A percentile compares a stretch with the other conserved stretches of the same genome.
These are phyloP conservation scores for Cardamine resedifolia DNA, from an alignment of 345 rosid genomes.

Conservation along the genomic window DNA sequence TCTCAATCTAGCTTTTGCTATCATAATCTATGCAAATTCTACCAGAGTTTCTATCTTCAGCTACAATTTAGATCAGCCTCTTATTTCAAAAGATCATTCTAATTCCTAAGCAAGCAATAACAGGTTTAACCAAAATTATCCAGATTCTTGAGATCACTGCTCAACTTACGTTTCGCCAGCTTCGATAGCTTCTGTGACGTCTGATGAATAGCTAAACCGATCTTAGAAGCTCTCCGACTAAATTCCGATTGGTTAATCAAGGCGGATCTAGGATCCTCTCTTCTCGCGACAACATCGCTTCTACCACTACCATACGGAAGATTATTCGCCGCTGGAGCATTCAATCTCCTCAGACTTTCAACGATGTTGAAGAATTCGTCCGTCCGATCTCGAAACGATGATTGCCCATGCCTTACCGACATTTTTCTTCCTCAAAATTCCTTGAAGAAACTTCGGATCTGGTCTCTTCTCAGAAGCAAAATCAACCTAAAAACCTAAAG, in stretches of 20 bases:
- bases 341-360: constrained; percentile 54
- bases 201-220: constrained; percentile 66
- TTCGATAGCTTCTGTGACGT: constrained; percentile 80
- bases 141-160: constrained; percentile 21
- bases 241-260: constrained; percentile 65
- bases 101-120: constrained; percentile 11
- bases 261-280: constrained; percentile 51
- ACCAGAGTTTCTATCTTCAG: not conserved
- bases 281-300: constrained; percentile 27
- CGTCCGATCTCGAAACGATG: constrained; percentile 73
- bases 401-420: constrained; percentile 47
- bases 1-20: constrained; percentile 3
- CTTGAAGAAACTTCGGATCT: constrained; percentile 29
- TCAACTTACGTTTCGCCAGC: constrained; percentile 68
- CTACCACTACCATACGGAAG: constrained; percentile 29
- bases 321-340: constrained; percentile 41
- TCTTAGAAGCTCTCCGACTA: constrained; percentile 56
- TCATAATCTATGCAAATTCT: not conserved
- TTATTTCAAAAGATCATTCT: not conserved
- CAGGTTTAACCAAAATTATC: not conserved
- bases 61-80: not conserved
- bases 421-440: constrained; percentile 27
- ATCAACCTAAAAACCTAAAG: not conserved
- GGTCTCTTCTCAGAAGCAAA: constrained; percentile 16
- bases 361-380: constrained; percentile 58